Base-by-base conservation (phyloP, 2,329 filamentous ascomycete species). In the Ophiosphaerella herpotricha region DNA sequence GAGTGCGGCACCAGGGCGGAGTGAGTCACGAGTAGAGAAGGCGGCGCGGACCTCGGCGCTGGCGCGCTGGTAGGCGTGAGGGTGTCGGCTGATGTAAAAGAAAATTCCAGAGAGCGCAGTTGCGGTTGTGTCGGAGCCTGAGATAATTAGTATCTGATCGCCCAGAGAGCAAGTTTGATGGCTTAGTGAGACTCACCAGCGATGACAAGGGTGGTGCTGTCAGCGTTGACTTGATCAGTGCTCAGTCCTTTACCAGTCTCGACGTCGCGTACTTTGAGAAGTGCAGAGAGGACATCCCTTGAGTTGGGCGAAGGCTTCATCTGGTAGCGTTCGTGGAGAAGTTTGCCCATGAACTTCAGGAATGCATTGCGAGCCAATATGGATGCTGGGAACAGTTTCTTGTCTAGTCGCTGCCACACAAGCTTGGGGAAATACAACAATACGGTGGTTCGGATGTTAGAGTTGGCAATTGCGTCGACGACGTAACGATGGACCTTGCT, bases 221-320 rank as follows among this genome's bases (percentile, higher is more conserved):
- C 77, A 35, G 70, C 72, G 57, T 69, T 70, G 11, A 79, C 52
- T 49, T 79, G 76, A 18, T 65, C 57, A 46, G 59, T 48, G 40
- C 64, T 54, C 60, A 75, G 66, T 23, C 71, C 60, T 35, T 67
- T 48, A 48, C 71, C 66, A 11, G 3, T 31, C 2, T 39, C 43
- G 6, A 73, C 70, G 63, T 80, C 70, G 11, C 26, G 26, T 6
- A 29, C 57, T 72, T 70, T 48, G 75, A 71, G 43, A 29, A 29
- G 26, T 29, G 26, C 26, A 73, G 58, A 37, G 72, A 56, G 7
- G 76, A 64, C 66, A 78, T 63, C 50, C 76, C 38, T 50, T 51
- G 32, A 31, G 43, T 42, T 38, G 40, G 23, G 34, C 31, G 11
- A 35, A 16, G 26, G 26, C 26, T 29, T 29, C 26, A 29, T 29